These are phyloP conservation scores for Helotiales sp. DNA, from an alignment of 2,329 filamentous ascomycete genomes.

Conservation along the genomic window DNA sequence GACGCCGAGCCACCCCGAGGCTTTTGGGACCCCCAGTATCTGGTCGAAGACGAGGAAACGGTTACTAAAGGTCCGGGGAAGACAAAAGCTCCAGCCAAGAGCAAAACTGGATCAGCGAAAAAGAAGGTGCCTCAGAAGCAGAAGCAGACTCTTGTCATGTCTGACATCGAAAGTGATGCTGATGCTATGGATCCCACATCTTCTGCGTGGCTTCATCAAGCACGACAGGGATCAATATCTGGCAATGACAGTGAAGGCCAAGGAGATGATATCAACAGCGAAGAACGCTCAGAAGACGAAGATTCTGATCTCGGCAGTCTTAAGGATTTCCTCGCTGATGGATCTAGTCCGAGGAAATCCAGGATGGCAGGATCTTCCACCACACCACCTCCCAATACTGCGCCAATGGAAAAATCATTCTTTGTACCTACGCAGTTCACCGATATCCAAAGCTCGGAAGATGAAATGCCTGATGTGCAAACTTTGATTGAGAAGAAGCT, in stretches of 20 bases:
- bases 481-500: slow-evolving; percentile 8
- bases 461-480: slow-evolving; percentile 17
- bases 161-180: slow-evolving; percentile 23
- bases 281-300: slow-evolving; percentile 58
- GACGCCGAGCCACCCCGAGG: slow-evolving; percentile 27
- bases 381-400: slow-evolving; percentile 44
- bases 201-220: background rate
- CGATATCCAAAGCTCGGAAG: slow-evolving; percentile 12
- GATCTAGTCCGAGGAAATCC: slow-evolving; percentile 38
- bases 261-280: slow-evolving; percentile 46
- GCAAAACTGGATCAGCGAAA: background rate
- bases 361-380: slow-evolving; percentile 41
- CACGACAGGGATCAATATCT: slow-evolving; percentile 10
- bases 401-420: slow-evolving; percentile 41
- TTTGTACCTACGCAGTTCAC: background rate
- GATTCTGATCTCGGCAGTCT: slow-evolving; percentile 52
- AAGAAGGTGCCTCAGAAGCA: background rate
- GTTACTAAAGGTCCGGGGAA: slow-evolving; percentile 2
- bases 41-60: slow-evolving; percentile 27
- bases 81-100: slow-evolving; percentile 9
- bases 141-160: slow-evolving; percentile 15
- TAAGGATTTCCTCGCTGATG: slow-evolving; percentile 60
- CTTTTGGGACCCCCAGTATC: slow-evolving; percentile 17
- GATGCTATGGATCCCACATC: slow-evolving; percentile 16
- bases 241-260: slow-evolving; percentile 28